These are phyloP conservation scores for Xylaria sp. DNA, from an alignment of 495 filamentous ascomycete genomes.

Conservation along the genomic window DNA sequence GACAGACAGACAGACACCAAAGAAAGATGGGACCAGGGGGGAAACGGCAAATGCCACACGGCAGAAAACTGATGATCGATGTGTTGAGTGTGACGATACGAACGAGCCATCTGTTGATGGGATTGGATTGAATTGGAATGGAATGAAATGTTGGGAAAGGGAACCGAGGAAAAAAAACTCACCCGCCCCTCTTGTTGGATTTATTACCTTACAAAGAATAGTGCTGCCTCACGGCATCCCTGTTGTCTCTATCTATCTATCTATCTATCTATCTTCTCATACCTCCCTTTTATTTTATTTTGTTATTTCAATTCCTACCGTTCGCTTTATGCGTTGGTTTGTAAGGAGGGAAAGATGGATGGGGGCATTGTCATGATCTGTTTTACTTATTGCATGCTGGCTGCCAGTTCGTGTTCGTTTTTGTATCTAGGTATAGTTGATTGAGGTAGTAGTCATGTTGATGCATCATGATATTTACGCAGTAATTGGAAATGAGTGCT, in stretches of 20 bases:
- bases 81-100: background rate
- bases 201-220: conserved; percentile 33
- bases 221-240: conserved; percentile 55
- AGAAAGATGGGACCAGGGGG: background rate
- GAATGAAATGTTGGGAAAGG: background rate
- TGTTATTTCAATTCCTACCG: conserved; percentile 16
- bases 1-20: conserved; percentile 30
- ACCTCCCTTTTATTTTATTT: conserved; percentile 25
- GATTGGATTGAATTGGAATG: conserved; percentile 3
- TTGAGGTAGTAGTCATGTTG: conserved; percentile 1
- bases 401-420: conserved; percentile 11
- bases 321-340: conserved; percentile 10
- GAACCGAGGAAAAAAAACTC: background rate
- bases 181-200: background rate
- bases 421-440: conserved; percentile 10
- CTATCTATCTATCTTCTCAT: too few relatives aligned
- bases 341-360: background rate
- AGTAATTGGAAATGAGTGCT: background rate
- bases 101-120: background rate
- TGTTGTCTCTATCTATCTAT: conserved; percentile 38
- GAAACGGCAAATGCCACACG: conserved; percentile 18
- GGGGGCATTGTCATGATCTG: background rate
- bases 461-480: conserved; percentile 1
- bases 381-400: conserved; percentile 22
- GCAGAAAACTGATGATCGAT: conserved; percentile 6